A percentile compares a stretch with the other conserved stretches of the same genome.
These are phyloP conservation scores for Spathaspora girioi DNA, from an alignment of 805 yeast genomes.

Conservation along the genomic window DNA sequence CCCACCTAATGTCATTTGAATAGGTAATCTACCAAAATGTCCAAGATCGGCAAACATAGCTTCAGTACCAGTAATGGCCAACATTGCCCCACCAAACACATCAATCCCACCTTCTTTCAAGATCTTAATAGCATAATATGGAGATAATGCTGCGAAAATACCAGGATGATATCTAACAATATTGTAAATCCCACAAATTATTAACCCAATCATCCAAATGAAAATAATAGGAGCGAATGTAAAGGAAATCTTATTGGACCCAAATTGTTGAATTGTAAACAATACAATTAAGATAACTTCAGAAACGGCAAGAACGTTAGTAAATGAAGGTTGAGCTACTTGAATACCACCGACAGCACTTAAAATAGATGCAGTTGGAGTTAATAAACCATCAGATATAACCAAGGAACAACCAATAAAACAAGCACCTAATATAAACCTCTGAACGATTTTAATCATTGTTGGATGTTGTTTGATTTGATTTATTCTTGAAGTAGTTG, in stretches of 20 bases:
- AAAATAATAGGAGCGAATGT: slow-evolving; percentile 53
- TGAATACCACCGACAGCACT: slow-evolving; percentile 56
- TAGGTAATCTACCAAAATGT: slow-evolving; percentile 48
- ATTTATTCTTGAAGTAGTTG: slow-evolving; percentile 11
- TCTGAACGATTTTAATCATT: slow-evolving; percentile 26
- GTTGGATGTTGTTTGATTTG: slow-evolving; percentile 18
- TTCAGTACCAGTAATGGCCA: slow-evolving; percentile 56
- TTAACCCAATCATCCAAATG: slow-evolving; percentile 46
- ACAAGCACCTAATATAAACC: slow-evolving; percentile 30
- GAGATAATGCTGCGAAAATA: slow-evolving; percentile 47
- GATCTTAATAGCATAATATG: slow-evolving; percentile 47
- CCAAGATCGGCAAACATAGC: slow-evolving; percentile 66
- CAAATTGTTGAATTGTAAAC: slow-evolving; percentile 46
- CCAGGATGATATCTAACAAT: slow-evolving; percentile 39
- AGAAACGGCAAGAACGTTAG: slow-evolving; percentile 45
- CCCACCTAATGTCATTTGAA: slow-evolving; percentile 42
- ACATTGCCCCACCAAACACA: slow-evolving; percentile 48
- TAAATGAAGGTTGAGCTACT: slow-evolving; percentile 46
- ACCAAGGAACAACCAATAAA: slow-evolving; percentile 57
- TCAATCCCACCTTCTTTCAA: slow-evolving; percentile 39
- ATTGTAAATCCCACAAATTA: slow-evolving; percentile 45
- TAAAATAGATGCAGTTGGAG: slow-evolving; percentile 62
- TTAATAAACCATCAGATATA: slow-evolving; percentile 56
- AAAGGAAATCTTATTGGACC: slow-evolving; percentile 46
- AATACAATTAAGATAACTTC: slow-evolving; percentile 44